Evolutionary conservation across 805 yeast species (phyloP), one percentile per base, ranked within the genome.

Genomic region (Yamadazyma insecticola): DNA sequence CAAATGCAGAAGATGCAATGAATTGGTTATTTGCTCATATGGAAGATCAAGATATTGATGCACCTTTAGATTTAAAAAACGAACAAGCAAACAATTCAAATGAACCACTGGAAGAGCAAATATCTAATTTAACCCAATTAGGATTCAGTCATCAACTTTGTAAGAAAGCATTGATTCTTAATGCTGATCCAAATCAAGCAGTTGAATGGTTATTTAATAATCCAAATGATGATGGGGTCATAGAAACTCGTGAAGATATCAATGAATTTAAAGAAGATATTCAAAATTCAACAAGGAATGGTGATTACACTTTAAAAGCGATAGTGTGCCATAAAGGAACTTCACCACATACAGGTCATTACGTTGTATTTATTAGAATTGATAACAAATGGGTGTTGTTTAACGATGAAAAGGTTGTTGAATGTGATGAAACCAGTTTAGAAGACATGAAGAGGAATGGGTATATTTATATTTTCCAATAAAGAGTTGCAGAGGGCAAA

Each of bases 301-400:
- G 70, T 1, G 37, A 44, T 11, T 87, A 80, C 48, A 39, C 45
- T 4, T 55, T 89, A 28, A 64, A 70, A 26, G 81, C 82, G 0
- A 80, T 84, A 4, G 67, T 89, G 11, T 87, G 96, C 51, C 97
- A 88, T 55, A 89, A 88, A 53, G 97, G 97, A 6, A 67, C 77
- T 2, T 81, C 95, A 9, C 81, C 86, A 1, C 96, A 89, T 44
- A 84, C 95, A 0, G 96, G 96, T 1, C 97, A 88, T 53, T 88
- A 88, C 54, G 96, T 89, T 24, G 84, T 80, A 1, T 88, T 82
- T 47, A 63, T 84, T 19, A 71, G 66, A 34, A 35, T 55, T 2
- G 46, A 63, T 5, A 50, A 40, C 9, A 60, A 65, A 32, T 87
- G 95, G 95, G 80, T 81, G 2, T 61, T 88, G 25, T 89, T 77